phyloP scores from a whole-genome alignment of 495 filamentous ascomycete genomes.

The Penicillium salamii region DNA sequence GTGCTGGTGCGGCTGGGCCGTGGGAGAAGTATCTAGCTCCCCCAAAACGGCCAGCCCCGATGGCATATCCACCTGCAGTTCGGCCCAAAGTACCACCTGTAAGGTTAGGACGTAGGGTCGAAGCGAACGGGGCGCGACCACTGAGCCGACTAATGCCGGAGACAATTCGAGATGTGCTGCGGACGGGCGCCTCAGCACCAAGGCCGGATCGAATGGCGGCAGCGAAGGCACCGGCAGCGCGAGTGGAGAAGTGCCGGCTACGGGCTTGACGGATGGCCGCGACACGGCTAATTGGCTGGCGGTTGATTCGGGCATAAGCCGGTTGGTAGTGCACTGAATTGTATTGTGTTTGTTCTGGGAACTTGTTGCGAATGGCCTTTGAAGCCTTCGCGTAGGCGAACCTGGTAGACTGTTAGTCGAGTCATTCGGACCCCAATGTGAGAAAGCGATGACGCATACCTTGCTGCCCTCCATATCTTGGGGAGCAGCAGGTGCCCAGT shows the following conservation, averaged over 20 bases:
- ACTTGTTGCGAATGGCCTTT: slow-evolving; percentile 58
- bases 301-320: slow-evolving; percentile 50
- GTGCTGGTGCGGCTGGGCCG: slow-evolving; percentile 74
- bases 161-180: slow-evolving; percentile 64
- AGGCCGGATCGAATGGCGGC: slow-evolving; percentile 48
- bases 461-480: slow-evolving; percentile 64
- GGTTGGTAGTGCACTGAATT: slow-evolving; percentile 45
- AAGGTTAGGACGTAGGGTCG: slow-evolving; percentile 84
- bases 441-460: slow-evolving; percentile 36
- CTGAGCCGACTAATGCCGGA: slow-evolving; percentile 63
- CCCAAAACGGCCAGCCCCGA: slow-evolving; percentile 66
- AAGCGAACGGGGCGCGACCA: slow-evolving; percentile 81
- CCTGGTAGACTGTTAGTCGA: slow-evolving; percentile 36
- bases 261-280: slow-evolving; percentile 72
- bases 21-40: slow-evolving; percentile 88
- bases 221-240: slow-evolving; percentile 61
- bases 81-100: slow-evolving; percentile 84
- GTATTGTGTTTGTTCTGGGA: slow-evolving; percentile 52
- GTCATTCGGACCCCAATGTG: slow-evolving; percentile 1
- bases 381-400: slow-evolving; percentile 63
- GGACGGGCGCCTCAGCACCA: slow-evolving; percentile 61
- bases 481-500: slow-evolving; percentile 69
- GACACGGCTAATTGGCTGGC: slow-evolving; percentile 69
- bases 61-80: slow-evolving; percentile 80
- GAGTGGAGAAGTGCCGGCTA: slow-evolving; percentile 71